Evolutionary conservation across 352 stramenopile species (phyloP).

Genomic region (Globisporangium alternatum): DNA sequence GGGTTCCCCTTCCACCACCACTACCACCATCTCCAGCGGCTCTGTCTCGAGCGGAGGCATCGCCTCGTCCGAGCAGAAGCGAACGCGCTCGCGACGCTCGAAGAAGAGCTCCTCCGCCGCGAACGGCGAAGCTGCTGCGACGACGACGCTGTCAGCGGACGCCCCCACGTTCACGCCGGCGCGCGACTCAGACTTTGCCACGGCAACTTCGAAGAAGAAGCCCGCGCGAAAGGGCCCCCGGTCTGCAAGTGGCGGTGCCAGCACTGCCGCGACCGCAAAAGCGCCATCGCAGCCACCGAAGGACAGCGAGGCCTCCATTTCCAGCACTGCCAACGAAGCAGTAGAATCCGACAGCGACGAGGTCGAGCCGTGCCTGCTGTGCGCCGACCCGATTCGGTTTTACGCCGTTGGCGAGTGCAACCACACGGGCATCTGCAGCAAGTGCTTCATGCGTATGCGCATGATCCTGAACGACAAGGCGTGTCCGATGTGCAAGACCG

Average conservation of each 20-base stretch:
- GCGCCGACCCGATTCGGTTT: conserved; percentile 65
- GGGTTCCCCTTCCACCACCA: conserved; percentile 22
- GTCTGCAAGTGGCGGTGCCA: not conserved
- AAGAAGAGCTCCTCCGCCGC: conserved; percentile 5
- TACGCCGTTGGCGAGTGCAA: conserved; percentile 76
- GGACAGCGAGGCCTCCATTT: not conserved
- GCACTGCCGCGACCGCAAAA: not conserved
- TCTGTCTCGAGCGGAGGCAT: conserved; percentile 16
- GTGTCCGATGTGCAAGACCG: conserved; percentile 81
- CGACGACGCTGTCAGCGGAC: conserved; percentile 11
- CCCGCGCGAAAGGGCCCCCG: not conserved
- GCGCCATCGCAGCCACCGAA: not conserved
- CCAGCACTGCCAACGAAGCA: not conserved
- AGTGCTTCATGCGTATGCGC: conserved; percentile 80
- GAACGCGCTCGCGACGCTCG: conserved; percentile 5
- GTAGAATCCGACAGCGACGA: conserved; percentile 28
- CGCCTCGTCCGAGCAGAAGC: not conserved
- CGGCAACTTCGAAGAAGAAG: conserved; percentile 23
- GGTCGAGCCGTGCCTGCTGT: conserved; percentile 55
- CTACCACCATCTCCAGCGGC: conserved; percentile 20
- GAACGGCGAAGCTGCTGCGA: not conserved
- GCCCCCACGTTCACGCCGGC: conserved; percentile 15
- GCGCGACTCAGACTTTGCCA: not conserved
- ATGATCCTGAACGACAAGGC: conserved; percentile 74
- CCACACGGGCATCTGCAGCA: conserved; percentile 78